phyloP scores from a whole-genome alignment of 768 basidiomycete genomes.

The Lentinula raphanica region DNA sequence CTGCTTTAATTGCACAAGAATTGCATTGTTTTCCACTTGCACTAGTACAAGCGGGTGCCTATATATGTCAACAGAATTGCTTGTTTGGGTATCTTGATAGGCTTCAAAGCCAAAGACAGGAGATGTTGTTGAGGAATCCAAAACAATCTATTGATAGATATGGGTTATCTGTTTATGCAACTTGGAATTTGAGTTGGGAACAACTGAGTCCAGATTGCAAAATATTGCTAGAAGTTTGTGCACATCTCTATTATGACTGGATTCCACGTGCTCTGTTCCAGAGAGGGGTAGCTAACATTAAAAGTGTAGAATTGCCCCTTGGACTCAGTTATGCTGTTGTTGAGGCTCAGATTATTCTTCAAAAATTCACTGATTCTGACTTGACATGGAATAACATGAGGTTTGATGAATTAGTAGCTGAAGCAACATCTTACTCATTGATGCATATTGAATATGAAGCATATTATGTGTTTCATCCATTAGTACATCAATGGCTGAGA shows the following conservation, averaged over 20 bases:
- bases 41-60: not conserved
- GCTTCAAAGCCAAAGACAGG: not conserved
- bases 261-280: not conserved
- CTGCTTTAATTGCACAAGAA: not conserved
- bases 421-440: not conserved
- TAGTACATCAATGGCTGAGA: not conserved
- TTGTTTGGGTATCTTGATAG: not conserved
- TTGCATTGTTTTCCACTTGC: constrained; percentile 1
- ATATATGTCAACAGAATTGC: not conserved
- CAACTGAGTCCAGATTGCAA: not conserved
- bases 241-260: not conserved
- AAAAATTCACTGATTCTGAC: not conserved
- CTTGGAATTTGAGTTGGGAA: constrained; percentile 3
- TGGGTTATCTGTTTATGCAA: not conserved
- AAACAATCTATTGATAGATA: not conserved
- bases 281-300: not conserved
- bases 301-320: not conserved
- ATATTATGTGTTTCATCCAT: not conserved
- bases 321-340: not conserved
- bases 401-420: not conserved
- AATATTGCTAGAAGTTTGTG: not conserved
- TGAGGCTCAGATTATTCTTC: not conserved
- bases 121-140: not conserved
- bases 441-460: not conserved
- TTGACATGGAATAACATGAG: not conserved